Conservation (phyloP, 257 asterid genomes). For the Thymus quinquecostatus region DNA sequence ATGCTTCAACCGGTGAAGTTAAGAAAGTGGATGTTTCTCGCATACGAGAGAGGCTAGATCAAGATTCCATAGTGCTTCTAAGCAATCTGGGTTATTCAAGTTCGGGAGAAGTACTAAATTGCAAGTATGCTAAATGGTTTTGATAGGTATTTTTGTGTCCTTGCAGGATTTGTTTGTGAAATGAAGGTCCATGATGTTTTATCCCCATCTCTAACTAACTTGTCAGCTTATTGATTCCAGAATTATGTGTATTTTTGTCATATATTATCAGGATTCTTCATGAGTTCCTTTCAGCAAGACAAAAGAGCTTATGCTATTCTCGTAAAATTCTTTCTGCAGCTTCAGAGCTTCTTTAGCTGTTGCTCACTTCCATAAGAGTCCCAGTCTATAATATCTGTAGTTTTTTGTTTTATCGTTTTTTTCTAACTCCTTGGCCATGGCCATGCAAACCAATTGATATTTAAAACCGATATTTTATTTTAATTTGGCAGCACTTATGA, state of each 20-base stretch:
- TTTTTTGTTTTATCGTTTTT: background rate
- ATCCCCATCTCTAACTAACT: conserved; percentile 24
- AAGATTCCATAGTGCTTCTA: conserved; percentile 73
- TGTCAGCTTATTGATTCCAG: background rate
- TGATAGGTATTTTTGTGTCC: conserved; percentile 63
- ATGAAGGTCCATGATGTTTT: conserved; percentile 16
- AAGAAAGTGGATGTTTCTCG: conserved; percentile 92
- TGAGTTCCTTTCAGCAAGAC: conserved; percentile 10
- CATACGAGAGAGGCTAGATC: conserved; percentile 85
- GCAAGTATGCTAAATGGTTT: conserved; percentile 93
- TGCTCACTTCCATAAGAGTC: background rate
- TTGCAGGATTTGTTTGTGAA: conserved; percentile 37
- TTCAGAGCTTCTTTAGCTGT: background rate
- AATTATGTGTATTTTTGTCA: conserved; percentile 14
- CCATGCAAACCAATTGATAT: background rate
- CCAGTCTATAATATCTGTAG: background rate
- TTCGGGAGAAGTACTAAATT: conserved; percentile 96
- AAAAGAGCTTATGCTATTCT: background rate
- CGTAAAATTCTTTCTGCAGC: background rate
- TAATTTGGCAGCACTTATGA: conserved; percentile 84
- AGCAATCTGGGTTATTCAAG: conserved; percentile 96
- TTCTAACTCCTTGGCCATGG: background rate
- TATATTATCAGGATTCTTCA: background rate
- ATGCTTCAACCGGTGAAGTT: conserved; percentile 91
- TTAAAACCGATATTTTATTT: conserved; percentile 11